These are phyloP conservation scores for Juglanconis sp. DNA, from an alignment of 2,329 filamentous ascomycete genomes.

Conservation along the genomic window DNA sequence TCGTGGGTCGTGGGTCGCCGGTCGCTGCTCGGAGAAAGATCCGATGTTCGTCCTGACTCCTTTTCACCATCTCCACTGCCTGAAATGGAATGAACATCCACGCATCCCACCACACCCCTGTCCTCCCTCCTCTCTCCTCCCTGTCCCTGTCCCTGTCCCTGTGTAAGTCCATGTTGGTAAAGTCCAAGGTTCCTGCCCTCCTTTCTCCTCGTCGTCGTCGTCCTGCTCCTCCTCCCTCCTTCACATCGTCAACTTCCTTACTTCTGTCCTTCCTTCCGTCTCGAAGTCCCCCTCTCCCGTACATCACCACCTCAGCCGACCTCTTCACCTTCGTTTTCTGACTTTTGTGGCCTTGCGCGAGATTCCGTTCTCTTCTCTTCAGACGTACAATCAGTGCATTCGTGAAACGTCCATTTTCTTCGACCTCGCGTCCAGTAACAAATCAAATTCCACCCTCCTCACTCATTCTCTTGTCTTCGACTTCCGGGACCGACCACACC, in stretches of 20 bases:
- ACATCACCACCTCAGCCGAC: conserved; percentile 1
- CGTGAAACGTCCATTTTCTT: background rate
- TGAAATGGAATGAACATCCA: conserved; percentile 15
- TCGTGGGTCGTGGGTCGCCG: background rate
- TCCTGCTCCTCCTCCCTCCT: background rate
- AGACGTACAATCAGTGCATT: conserved; percentile 8
- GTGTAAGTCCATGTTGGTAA: background rate
- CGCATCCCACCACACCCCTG: conserved; percentile 1
- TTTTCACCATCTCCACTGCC: conserved; percentile 12
- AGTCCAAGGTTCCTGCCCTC: conserved; percentile 6
- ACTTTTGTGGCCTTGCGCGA: conserved; percentile 12
- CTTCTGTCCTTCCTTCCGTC: background rate
- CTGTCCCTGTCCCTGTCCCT: conserved; percentile 6
- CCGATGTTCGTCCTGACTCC: conserved; percentile 12
- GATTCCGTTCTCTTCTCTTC: conserved; percentile 12
- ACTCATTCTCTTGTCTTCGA: background rate
- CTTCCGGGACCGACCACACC: background rate
- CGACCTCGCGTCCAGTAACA: background rate
- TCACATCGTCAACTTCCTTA: conserved; percentile 8
- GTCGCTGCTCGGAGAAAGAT: background rate
- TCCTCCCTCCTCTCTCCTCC: conserved; percentile 10
- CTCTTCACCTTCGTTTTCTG: conserved; percentile 9
- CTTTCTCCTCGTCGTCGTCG: conserved; percentile 2
- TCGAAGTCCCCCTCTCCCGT: background rate
- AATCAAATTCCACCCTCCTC: background rate